Conservation (phyloP, 192 early-diverging fungal genomes). For the Umbelopsis vinacea region DNA sequence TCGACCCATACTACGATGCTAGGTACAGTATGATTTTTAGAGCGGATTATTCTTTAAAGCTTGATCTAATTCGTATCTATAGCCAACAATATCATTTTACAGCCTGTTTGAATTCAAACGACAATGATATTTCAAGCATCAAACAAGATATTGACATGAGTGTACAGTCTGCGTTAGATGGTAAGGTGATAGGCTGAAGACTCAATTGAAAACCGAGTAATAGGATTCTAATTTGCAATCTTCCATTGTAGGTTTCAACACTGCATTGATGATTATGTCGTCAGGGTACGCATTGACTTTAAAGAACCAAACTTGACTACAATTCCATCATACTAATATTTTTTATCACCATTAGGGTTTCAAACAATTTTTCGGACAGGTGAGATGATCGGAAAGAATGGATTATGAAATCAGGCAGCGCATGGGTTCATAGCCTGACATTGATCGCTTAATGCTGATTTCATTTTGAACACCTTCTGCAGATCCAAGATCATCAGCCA, state of each 20-base stretch:
- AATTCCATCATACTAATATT: too few species aligned
- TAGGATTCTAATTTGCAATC: background rate
- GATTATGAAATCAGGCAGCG: too few species aligned
- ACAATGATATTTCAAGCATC: constrained; percentile 8
- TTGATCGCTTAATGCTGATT: too few species aligned
- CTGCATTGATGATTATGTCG: constrained; percentile 3
- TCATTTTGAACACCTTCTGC: too few species aligned
- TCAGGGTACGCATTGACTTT: background rate
- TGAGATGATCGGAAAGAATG: too few species aligned
- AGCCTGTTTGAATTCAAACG: background rate
- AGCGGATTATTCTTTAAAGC: background rate
- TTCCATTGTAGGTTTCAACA: background rate
- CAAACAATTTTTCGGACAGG: too few species aligned
- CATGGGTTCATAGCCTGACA: too few species aligned
- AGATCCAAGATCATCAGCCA: constrained; percentile 12
- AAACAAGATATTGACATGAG: constrained; percentile 3
- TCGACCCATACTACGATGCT: constrained; percentile 1
- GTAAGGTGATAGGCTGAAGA: background rate
- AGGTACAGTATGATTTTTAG: background rate
- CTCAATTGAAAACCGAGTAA: background rate
- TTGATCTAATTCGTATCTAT: background rate
- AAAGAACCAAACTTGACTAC: too few species aligned
- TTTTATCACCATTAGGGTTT: too few species aligned
- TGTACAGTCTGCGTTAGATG: constrained; percentile 14
- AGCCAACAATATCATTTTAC: constrained; percentile 9